Percentiles rank a stretch among this genome's conserved stretches.
phyloP scores from a whole-genome alignment of 768 basidiomycete genomes.

The Suillus sp. region DNA sequence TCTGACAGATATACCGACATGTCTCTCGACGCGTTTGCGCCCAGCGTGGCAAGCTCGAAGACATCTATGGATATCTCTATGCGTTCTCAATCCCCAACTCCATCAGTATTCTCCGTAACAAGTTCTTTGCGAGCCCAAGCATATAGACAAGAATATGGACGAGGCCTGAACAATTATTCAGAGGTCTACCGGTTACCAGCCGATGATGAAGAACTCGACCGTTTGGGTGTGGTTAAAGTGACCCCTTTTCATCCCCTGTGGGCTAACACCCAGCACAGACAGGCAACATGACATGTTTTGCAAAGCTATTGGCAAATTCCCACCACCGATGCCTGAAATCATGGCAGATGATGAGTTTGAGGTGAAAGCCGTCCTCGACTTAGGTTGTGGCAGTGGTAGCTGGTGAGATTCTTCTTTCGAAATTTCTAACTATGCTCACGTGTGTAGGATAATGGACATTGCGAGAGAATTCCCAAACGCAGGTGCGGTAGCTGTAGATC shows the following conservation, averaged over 20 bases:
- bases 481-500: conserved; percentile 72
- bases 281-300: conserved; percentile 68
- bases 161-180: conserved; percentile 75
- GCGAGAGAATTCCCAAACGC: conserved; percentile 73
- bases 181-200: conserved; percentile 79
- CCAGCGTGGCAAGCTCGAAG: conserved; percentile 46
- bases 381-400: conserved; percentile 79
- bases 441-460: conserved; percentile 69
- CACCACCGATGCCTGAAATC: conserved; percentile 55
- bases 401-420: conserved; percentile 49
- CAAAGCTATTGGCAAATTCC: conserved; percentile 68
- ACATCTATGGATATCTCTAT: conserved; percentile 63
- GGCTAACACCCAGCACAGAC: conserved; percentile 43
- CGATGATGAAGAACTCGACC: conserved; percentile 73
- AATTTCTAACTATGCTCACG: conserved; percentile 14
- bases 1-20: conserved; percentile 47
- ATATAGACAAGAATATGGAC: conserved; percentile 67
- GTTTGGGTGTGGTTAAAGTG: conserved; percentile 52
- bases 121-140: conserved; percentile 60
- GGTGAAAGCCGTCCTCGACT: conserved; percentile 65
- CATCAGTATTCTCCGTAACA: conserved; percentile 70
- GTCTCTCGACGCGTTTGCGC: conserved; percentile 42
- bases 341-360: conserved; percentile 63
- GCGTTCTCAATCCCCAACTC: conserved; percentile 65
- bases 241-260: conserved; percentile 8